A percentile compares a stretch with the other conserved stretches of the same genome.
Evolutionary conservation across 331 rosid genomes (phyloP).

Genomic region (Rosa hybrid): DNA sequence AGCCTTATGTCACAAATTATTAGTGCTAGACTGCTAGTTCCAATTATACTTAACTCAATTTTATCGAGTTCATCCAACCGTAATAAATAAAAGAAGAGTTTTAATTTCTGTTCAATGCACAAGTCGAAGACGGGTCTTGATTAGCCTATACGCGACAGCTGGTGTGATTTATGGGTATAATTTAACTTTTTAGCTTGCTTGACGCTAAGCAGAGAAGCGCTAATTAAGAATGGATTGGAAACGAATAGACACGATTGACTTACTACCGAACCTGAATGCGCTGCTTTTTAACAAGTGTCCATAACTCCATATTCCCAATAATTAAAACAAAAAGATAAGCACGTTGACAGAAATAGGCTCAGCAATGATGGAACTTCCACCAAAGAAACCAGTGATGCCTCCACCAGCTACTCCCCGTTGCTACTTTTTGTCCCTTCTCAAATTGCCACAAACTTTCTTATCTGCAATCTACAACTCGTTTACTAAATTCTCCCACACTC

Average conservation of each 20-base stretch:
- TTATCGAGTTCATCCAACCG: too few relatives aligned
- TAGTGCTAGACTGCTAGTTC: background rate
- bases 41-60: too few relatives aligned
- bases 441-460: background rate
- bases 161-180: too few relatives aligned
- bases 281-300: background rate
- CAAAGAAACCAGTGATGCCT: background rate
- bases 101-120: too few relatives aligned
- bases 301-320: background rate
- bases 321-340: background rate
- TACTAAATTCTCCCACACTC: background rate
- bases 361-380: background rate
- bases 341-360: background rate
- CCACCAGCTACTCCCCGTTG: background rate
- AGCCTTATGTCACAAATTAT: background rate
- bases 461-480: background rate
- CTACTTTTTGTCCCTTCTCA: background rate
- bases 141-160: too few relatives aligned
- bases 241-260: background rate
- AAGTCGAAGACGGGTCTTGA: too few relatives aligned
- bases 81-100: too few relatives aligned
- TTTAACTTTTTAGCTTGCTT: too few relatives aligned
- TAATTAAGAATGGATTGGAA: background rate
- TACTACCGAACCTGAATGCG: background rate
- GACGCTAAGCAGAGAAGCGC: too few relatives aligned